phyloP scores from a whole-genome alignment of 2,329 filamentous ascomycete genomes.

The Monosporascus sp. region DNA sequence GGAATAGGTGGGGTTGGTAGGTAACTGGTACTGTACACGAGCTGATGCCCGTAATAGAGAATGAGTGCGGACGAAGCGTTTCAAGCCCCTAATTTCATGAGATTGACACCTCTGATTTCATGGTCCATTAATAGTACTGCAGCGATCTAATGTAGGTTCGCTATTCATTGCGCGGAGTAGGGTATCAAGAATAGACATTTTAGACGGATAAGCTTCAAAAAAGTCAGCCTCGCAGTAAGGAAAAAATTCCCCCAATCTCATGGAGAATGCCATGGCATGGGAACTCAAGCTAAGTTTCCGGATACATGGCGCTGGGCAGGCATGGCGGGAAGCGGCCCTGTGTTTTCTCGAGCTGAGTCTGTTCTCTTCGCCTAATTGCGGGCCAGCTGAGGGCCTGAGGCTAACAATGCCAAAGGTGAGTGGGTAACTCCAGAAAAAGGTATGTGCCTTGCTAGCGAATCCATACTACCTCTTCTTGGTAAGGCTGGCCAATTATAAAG shows the following conservation, averaged over 20 bases:
- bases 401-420: not conserved
- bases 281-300: not conserved
- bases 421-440: not conserved
- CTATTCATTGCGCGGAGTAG: no score
- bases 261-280: not conserved
- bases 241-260: not conserved
- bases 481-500: not conserved
- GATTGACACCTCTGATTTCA: not conserved
- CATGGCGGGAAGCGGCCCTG: not conserved
- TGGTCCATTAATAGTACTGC: not conserved
- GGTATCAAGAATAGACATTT: no score
- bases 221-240: not conserved
- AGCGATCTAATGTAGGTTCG: not conserved
- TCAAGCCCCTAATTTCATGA: not conserved
- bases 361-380: not conserved
- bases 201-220: no score
- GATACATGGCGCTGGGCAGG: not conserved
- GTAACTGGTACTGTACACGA: not conserved
- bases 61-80: not conserved
- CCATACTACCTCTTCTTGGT: not conserved
- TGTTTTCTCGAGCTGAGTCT: not conserved
- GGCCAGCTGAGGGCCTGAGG: not conserved
- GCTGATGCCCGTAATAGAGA: not conserved
- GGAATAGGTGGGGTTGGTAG: not conserved
- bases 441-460: not conserved